These are phyloP conservation scores for Nyctanthes arbortristis DNA, from an alignment of 257 asterid genomes.

Conservation along the genomic window DNA sequence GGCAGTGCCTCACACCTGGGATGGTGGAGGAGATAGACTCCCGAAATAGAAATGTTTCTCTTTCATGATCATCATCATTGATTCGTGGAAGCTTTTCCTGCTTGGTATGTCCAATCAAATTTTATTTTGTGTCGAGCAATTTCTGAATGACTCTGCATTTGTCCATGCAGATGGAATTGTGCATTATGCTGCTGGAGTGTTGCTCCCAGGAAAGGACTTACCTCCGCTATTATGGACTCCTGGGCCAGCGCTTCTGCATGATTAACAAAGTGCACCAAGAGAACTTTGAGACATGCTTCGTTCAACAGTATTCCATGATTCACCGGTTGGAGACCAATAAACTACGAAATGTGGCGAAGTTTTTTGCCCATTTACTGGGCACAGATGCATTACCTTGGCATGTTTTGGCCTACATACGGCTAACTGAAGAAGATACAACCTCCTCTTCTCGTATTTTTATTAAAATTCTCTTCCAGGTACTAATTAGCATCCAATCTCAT, in stretches of 20 bases:
- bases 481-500: neutral
- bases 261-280: constrained; percentile 81
- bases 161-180: constrained; percentile 75
- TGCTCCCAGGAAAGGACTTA: constrained; percentile 99
- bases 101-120: neutral
- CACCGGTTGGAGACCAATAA: constrained; percentile 90
- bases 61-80: no score
- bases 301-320: constrained; percentile 88
- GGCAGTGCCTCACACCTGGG: neutral
- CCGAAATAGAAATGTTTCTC: no score
- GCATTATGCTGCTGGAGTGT: constrained; percentile 91
- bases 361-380: constrained; percentile 89
- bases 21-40: no score
- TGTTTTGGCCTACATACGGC: constrained; percentile 71
- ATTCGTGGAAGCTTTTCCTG: neutral
- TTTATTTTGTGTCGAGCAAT: neutral
- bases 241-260: constrained; percentile 93
- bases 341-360: constrained; percentile 86
- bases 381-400: constrained; percentile 92
- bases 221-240: constrained; percentile 85
- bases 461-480: constrained; percentile 95
- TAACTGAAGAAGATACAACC: constrained; percentile 95
- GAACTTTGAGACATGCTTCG: constrained; percentile 83
- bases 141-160: neutral
- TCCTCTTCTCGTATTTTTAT: constrained; percentile 96